A percentile compares a stretch with the other conserved stretches of the same genome.
Conservation (phyloP, 1,139 yeast genomes). For the Meyerozyma sp. region DNA sequence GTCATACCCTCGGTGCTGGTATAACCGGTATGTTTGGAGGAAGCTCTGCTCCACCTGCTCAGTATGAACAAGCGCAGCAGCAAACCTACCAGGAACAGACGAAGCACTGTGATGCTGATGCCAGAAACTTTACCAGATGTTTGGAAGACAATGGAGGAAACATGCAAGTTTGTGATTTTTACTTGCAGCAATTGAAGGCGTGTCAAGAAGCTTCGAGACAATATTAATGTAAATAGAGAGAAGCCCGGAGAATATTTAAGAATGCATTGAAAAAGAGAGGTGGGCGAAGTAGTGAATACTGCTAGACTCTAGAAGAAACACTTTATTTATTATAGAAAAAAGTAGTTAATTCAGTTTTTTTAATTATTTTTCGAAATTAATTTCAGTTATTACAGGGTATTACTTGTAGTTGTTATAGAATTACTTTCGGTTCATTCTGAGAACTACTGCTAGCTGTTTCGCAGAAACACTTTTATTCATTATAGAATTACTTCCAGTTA, state of each 20-base stretch:
- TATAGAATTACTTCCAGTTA: no score
- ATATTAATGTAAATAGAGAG: slow-evolving; percentile 37
- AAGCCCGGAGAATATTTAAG: no score
- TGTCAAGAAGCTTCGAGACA: slow-evolving; percentile 92
- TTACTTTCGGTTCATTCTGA: no score
- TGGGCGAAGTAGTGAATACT: no score
- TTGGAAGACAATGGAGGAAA: slow-evolving; percentile 89
- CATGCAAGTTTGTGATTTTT: slow-evolving; percentile 95
- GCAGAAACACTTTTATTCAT: no score
- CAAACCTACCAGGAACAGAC: slow-evolving; percentile 42
- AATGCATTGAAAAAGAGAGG: neutral
- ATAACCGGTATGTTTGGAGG: slow-evolving; percentile 86
- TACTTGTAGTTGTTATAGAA: no score
- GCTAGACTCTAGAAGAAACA: no score
- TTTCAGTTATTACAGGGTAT: no score
- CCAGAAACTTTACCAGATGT: slow-evolving; percentile 93
- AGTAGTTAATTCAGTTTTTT: no score
- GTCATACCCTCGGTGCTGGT: slow-evolving; percentile 96
- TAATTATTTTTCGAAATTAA: no score
- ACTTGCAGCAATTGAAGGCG: slow-evolving; percentile 93
- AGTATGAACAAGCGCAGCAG: slow-evolving; percentile 40
- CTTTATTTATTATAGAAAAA: no score
- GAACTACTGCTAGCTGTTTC: no score
- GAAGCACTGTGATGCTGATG: slow-evolving; percentile 81
- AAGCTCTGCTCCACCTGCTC: slow-evolving; percentile 52